These are phyloP conservation scores for Pleurotus tuoliensis DNA, from an alignment of 768 basidiomycete genomes.

Conservation along the genomic window DNA sequence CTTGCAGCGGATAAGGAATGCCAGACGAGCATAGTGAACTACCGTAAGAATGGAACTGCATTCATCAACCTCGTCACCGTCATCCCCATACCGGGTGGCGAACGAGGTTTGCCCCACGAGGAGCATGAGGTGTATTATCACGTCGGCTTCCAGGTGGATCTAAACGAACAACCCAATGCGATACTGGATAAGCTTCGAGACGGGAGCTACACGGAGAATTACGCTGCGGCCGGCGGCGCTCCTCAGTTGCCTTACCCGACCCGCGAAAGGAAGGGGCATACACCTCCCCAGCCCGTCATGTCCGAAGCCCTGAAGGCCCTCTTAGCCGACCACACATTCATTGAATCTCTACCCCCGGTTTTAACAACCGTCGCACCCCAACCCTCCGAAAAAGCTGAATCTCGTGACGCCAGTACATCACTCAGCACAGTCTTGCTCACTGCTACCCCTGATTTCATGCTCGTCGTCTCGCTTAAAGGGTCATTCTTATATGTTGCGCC, in stretches of 20 bases:
- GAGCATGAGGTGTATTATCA: conserved; percentile 76
- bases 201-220: conserved; percentile 73
- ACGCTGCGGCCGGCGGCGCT: conserved; percentile 23
- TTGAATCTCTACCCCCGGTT: conserved; percentile 43
- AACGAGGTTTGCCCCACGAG: conserved; percentile 41
- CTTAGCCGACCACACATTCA: conserved; percentile 43
- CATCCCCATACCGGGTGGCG: conserved; percentile 77
- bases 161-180: conserved; percentile 80
- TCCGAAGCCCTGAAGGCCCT: conserved; percentile 50
- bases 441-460: conserved; percentile 73
- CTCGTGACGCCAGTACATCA: conserved; percentile 35
- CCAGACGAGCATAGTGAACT: conserved; percentile 86
- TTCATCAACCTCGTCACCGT: conserved; percentile 93
- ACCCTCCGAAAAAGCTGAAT: conserved; percentile 15
- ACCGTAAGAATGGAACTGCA: conserved; percentile 74
- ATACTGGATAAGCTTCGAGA: conserved; percentile 78
- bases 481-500: conserved; percentile 91
- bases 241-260: conserved; percentile 7
- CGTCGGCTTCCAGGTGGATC: conserved; percentile 94
- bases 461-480: conserved; percentile 91
- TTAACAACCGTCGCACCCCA: conserved; percentile 33
- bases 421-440: conserved; percentile 62
- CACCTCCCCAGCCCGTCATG: conserved; percentile 30
- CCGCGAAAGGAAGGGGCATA: conserved; percentile 28
- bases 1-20: conserved; percentile 79